Evolutionary conservation across 1,284 basidiomycete genomes (phyloP).

Genomic region (Chiua sp.): DNA sequence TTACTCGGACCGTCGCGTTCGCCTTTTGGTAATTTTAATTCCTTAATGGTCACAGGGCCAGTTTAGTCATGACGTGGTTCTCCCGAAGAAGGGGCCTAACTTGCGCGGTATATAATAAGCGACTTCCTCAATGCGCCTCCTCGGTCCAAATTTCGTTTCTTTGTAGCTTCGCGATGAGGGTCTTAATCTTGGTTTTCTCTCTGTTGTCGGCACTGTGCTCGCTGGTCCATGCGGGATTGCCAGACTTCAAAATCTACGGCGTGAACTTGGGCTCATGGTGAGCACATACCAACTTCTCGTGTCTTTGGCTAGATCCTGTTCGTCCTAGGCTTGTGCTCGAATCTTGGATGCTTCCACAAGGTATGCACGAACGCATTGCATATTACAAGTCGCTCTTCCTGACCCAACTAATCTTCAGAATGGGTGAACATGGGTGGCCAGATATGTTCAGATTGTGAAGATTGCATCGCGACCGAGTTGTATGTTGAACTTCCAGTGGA

Average conservation of each 20-base stretch:
- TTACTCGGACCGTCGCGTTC: background rate
- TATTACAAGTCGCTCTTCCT: background rate
- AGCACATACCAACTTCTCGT: constrained; percentile 7
- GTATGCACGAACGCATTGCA: constrained; percentile 22
- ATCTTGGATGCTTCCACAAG: constrained; percentile 62
- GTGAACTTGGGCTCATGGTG: constrained; percentile 58
- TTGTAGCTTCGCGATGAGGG: constrained; percentile 24
- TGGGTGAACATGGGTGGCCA: constrained; percentile 60
- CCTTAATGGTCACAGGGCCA: constrained; percentile 1
- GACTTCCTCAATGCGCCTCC: background rate
- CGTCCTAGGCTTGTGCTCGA: constrained; percentile 54
- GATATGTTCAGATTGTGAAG: constrained; percentile 43
- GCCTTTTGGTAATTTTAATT: background rate
- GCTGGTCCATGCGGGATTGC: constrained; percentile 18
- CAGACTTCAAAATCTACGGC: constrained; percentile 51
- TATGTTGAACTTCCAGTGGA: constrained; percentile 25
- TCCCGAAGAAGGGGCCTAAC: background rate
- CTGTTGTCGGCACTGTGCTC: constrained; percentile 24
- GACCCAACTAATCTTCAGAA: constrained; percentile 34
- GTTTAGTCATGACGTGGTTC: background rate
- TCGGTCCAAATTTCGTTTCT: background rate
- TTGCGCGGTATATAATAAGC: constrained; percentile 18
- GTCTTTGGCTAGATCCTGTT: background rate
- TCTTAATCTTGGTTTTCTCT: constrained; percentile 14
- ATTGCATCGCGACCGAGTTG: constrained; percentile 54